Evolutionary conservation across 306 rosid species (phyloP).

Genomic region (Castanopsis chinensis): DNA sequence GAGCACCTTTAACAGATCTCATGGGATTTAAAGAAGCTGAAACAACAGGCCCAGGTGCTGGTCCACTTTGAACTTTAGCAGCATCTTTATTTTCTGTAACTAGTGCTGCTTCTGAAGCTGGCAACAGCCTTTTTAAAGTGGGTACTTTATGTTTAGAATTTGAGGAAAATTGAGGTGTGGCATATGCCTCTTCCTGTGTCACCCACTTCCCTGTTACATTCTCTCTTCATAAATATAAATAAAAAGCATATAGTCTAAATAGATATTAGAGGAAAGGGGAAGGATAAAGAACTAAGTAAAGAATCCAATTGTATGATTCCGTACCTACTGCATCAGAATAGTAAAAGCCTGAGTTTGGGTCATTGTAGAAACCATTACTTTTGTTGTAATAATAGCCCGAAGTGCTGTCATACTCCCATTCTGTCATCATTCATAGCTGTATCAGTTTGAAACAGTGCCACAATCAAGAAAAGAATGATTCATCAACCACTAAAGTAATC

Average conservation of each 20-base stretch:
- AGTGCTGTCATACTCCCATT: slow-evolving; percentile 75
- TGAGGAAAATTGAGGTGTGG: slow-evolving; percentile 63
- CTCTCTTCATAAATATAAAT: slow-evolving; percentile 30
- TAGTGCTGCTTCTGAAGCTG: slow-evolving; percentile 40
- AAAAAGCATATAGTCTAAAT: slow-evolving; percentile 1
- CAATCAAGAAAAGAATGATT: slow-evolving; percentile 25
- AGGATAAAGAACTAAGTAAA: background rate
- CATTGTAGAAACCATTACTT: slow-evolving; percentile 78
- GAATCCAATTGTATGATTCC: slow-evolving; percentile 1
- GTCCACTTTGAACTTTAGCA: slow-evolving; percentile 38
- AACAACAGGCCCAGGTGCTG: slow-evolving; percentile 65
- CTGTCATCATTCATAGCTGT: slow-evolving; percentile 58
- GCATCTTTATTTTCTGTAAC: slow-evolving; percentile 35
- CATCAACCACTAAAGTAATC: slow-evolving; percentile 3
- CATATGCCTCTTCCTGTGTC: slow-evolving; percentile 88
- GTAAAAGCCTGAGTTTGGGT: slow-evolving; percentile 85
- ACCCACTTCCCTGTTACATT: slow-evolving; percentile 88
- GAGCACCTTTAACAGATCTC: slow-evolving; percentile 67
- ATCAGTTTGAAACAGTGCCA: slow-evolving; percentile 37
- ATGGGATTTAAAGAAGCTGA: slow-evolving; percentile 60
- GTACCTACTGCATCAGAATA: slow-evolving; percentile 84
- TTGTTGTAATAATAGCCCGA: slow-evolving; percentile 84
- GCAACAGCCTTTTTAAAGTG: slow-evolving; percentile 35
- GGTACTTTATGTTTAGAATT: slow-evolving; percentile 42
- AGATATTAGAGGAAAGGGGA: background rate